Evolutionary conservation across 202 grass and related monocot genomes (phyloP).

Genomic region (Brachypodium distachyon): DNA sequence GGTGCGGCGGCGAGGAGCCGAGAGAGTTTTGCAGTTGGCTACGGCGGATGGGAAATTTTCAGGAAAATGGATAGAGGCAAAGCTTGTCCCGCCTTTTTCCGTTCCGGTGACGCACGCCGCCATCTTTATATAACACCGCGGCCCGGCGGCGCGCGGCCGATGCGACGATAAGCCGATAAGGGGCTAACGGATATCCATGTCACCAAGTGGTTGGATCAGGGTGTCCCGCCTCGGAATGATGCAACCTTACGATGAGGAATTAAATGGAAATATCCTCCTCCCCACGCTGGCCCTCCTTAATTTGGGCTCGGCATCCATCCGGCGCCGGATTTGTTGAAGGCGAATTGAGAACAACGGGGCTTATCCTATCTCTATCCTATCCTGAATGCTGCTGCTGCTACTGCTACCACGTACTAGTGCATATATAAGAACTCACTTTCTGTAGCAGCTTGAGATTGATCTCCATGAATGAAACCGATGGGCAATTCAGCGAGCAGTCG

Average conservation of each 20-base stretch:
- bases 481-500: neutral
- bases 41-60: conserved; percentile 12
- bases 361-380: too few relatives aligned
- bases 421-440: neutral
- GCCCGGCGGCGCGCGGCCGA: too few relatives aligned
- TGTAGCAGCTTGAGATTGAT: neutral
- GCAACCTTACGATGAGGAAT: too few relatives aligned
- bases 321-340: neutral
- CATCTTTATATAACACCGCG: neutral
- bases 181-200: too few relatives aligned
- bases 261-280: conserved; percentile 5
- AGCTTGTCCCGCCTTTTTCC: neutral
- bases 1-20: neutral
- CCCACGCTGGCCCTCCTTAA: too few relatives aligned
- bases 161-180: neutral
- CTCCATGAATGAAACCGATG: too few relatives aligned
- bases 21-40: neutral
- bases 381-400: too few relatives aligned
- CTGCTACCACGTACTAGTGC: too few relatives aligned
- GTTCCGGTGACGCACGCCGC: too few relatives aligned
- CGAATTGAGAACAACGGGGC: neutral
- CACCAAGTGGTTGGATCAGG: conserved; percentile 31
- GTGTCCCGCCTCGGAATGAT: neutral
- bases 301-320: neutral
- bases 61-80: neutral